Evolutionary conservation across 192 early-diverging fungal species (phyloP), one percentile per base, ranked within the genome.

Genomic region (Linnemannia zychae): DNA sequence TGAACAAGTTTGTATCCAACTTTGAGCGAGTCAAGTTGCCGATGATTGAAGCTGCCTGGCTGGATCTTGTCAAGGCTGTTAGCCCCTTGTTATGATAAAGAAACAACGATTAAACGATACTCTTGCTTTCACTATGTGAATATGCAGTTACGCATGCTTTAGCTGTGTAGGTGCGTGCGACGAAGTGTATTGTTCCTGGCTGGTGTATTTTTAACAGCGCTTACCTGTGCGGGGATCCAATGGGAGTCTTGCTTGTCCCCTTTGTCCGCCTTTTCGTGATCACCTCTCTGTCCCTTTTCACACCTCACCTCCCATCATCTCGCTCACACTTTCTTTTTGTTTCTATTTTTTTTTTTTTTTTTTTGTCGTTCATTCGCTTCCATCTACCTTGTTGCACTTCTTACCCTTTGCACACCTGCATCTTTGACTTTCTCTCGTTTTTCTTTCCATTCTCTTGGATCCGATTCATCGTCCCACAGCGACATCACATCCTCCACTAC

Each of bases 1-100:
- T 85, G 47, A 78, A 85, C 67, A 79, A 85, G 74, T 85, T 79
- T 53, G 69, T 71, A 6, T 85, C 83, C 24, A 67, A 68, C 60
- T 79, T 85, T 71, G 82, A 84, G 52, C 67, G 69, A 7, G 77
- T 50, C 52, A 84, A 79, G 69, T 31, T 76, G 68, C 33, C 53
- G 9, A 33, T 69, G 65, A 79, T 85, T 52, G 77, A 79, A 37
- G 24, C 31, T 38, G 77, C 74, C 1, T 85, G 83, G 83, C 47
- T 73, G 31, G 73, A 84, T 22, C 44, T 84, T 24, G 34, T 31
- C 37, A 72, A 85, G n/a, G 15, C 22, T n/a, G 47, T 48, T 16
- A 12, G 33, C 0, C 13, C 28, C 28, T 3, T 63, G 24, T 52
- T 52, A 18, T 52, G 12, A 17, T 49, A 1, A 4, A 48, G 47